Base-by-base conservation (phyloP, 306 rosid species). In the Prunus campanulata region DNA sequence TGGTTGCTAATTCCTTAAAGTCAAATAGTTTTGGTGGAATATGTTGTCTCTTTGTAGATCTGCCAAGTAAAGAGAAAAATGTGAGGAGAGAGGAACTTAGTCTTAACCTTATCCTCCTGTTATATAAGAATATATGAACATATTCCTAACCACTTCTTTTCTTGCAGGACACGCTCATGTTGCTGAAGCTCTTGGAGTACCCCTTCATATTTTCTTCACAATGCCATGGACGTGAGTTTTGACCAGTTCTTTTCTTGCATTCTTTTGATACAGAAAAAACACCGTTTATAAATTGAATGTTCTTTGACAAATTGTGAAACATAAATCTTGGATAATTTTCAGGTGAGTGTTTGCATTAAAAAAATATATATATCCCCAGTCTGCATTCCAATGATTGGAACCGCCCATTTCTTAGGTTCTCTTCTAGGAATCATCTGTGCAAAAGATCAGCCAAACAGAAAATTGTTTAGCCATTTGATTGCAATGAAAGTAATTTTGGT, bases 161-260 rank as follows among this genome's bases (percentile, higher is more conserved):
- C 74, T 70, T 85, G 89, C 86, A 95, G 99, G 99, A 73, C 97
- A 95, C 74, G 80, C 83, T 49, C 97, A 95, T 86, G 85, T 95
- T 85, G 97, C 99, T 49, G 99, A 95, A 88, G 90, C 97, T 84
- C 93, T 92, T 71, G 89, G 92, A 74, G 97, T 95, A 76, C 99
- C 99, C 64, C 87, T 95, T 77, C 99, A 95, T 84, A 92, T 95
- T 75, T 95, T 92, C 96, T 95, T 95, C 89, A 95, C 99, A 59
- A 95, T 95, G 99, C 99, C 99, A 63, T 95, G 99, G 99, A 95
- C 99, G 99, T 95, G 81, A 89, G 98, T 89, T 81, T 70, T 39
- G 42, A 78, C 50, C 77, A 51, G 77, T 54, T n/a, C 12, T 48
- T 66, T 52, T 8, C 30, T 18, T 56, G 55, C 64, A 32, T 61